Evolutionary conservation across 2,329 filamentous ascomycete species (phyloP).

Genomic region (Cladophialophora yegresii): DNA sequence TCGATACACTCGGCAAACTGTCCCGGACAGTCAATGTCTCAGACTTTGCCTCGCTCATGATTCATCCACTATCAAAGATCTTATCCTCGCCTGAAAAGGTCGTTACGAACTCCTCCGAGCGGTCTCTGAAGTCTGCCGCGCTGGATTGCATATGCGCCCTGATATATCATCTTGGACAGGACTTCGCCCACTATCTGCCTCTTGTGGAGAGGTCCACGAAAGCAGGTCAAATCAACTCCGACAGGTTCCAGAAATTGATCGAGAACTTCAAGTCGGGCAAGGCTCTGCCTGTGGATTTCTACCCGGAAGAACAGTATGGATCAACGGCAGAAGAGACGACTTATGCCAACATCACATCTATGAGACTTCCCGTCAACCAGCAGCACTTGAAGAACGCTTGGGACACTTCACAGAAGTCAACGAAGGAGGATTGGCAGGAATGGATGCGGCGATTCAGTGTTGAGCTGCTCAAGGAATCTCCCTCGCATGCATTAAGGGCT

Average conservation of each 20-base stretch:
- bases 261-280: slow-evolving; percentile 94
- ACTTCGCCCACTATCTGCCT: slow-evolving; percentile 91
- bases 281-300: slow-evolving; percentile 90
- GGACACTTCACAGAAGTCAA: slow-evolving; percentile 96
- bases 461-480: slow-evolving; percentile 89
- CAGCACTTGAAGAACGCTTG: slow-evolving; percentile 96
- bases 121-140: slow-evolving; percentile 73
- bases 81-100: slow-evolving; percentile 48
- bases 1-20: slow-evolving; percentile 91
- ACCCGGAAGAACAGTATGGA: slow-evolving; percentile 77
- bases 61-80: slow-evolving; percentile 86
- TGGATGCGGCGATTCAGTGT: slow-evolving; percentile 98
- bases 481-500: slow-evolving; percentile 89
- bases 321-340: slow-evolving; percentile 70
- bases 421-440: slow-evolving; percentile 98
- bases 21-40: slow-evolving; percentile 96
- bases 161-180: slow-evolving; percentile 92
- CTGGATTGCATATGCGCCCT: slow-evolving; percentile 92
- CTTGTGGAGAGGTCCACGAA: slow-evolving; percentile 86
- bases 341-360: slow-evolving; percentile 55
- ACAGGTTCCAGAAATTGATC: slow-evolving; percentile 89
- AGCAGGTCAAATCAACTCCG: slow-evolving; percentile 77
- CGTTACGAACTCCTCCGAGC: slow-evolving; percentile 63
- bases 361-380: slow-evolving; percentile 94
- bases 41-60: slow-evolving; percentile 93